Conservation (phyloP, 2,329 filamentous ascomycete species). For the Cercospora zeae-maydis region DNA sequence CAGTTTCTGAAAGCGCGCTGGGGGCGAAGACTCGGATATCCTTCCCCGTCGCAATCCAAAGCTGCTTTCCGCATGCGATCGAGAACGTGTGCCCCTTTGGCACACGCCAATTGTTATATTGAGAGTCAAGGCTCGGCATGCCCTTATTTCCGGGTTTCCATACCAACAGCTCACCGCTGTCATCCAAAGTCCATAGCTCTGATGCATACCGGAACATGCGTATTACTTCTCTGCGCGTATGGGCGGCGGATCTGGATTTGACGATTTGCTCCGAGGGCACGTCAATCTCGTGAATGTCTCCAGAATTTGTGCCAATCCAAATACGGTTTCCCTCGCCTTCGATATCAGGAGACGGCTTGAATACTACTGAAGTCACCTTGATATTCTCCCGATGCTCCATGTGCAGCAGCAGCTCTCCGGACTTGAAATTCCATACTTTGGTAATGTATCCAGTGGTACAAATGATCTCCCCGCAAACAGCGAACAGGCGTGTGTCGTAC, state of each 20-base stretch:
- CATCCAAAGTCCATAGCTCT: conserved; percentile 92
- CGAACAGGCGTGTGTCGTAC: conserved; percentile 81
- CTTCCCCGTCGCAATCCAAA: conserved; percentile 87
- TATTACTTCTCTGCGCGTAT: conserved; percentile 73
- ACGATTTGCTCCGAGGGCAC: conserved; percentile 69
- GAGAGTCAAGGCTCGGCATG: conserved; percentile 68
- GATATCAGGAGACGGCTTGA: conserved; percentile 75
- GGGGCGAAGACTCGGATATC: conserved; percentile 82
- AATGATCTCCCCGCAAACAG: conserved; percentile 81
- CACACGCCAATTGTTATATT: conserved; percentile 72
- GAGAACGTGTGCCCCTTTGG: conserved; percentile 83
- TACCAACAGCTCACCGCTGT: conserved; percentile 78
- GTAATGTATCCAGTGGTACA: conserved; percentile 86
- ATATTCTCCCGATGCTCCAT: conserved; percentile 79
- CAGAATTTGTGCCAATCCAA: conserved; percentile 86
- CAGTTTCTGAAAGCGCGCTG: conserved; percentile 60
- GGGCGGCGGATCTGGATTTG: conserved; percentile 65
- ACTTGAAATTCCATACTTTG: conserved; percentile 78
- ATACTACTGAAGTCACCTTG: conserved; percentile 75
- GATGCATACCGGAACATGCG: conserved; percentile 82
- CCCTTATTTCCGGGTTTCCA: conserved; percentile 76
- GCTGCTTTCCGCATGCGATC: conserved; percentile 74
- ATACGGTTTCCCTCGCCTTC: conserved; percentile 76
- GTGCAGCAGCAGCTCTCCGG: conserved; percentile 77
- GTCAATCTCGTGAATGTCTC: conserved; percentile 87